Base-by-base conservation (phyloP, 768 basidiomycete species). In the Boletus reticuloceps region DNA sequence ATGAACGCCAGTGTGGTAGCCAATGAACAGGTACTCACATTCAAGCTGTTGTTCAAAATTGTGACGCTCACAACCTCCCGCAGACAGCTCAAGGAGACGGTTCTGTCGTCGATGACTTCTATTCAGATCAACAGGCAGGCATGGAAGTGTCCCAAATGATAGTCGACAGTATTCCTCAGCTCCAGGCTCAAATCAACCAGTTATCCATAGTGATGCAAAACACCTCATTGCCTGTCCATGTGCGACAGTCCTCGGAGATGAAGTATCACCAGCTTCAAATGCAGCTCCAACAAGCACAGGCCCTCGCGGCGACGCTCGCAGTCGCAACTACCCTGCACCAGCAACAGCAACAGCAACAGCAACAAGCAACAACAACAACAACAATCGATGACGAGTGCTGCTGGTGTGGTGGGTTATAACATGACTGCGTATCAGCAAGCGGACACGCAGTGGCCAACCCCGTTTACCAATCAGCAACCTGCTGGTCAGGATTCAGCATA, bases 131-230 rank as follows among this genome's bases (percentile, higher is more conserved):
- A 58, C 88, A 88, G 63, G 79, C 85, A n/a, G 78, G 79, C 54
- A 77, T 88, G 69, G 89, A 88, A 66, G 79, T 86, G 79, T 78
- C 82, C 22, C 85, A 85, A 60, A 82, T 86, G 74, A 77, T 90
- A 62, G 82, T 83, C 32, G 84, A 88, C 60, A 86, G 77, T 66
- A 88, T 93, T 60, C 85, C 89, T 19, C 86, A 91, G 67, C 75
- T 94, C 17, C 92, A 94, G 70, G 90, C 90, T 6, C 90, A 93
- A 66, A 86, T 93, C 57, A 74, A 76, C n/a, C 92, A 94, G 63
- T 77, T 92, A 48, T 85, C 83, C 54, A 75, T 84, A 60, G 86
- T 89, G 78, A 82, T 94, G 60, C 87, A 89, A 70, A 93, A 91
- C 65, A 82, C 86, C 19, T 79, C 83, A 10, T 75, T 94, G 8